phyloP scores from a whole-genome alignment of 768 basidiomycete species.

The Clavulina sp. region DNA sequence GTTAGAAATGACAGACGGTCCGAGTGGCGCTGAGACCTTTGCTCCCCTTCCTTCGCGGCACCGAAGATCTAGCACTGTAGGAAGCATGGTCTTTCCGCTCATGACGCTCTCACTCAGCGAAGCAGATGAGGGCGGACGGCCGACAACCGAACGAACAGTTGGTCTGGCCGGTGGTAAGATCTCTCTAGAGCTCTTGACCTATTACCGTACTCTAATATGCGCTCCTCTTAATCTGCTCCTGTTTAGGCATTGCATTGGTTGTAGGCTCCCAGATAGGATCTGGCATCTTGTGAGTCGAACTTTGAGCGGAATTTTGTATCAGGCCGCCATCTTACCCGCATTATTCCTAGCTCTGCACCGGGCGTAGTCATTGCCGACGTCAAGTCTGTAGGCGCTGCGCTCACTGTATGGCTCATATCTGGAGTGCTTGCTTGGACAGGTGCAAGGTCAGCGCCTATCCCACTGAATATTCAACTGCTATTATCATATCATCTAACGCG shows the following conservation, averaged over 20 bases:
- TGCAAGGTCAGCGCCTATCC: constrained; percentile 24
- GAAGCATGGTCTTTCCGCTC: too few relatives aligned
- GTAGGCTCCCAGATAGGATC: constrained; percentile 80
- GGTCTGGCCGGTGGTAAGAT: background rate
- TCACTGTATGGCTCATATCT: constrained; percentile 67
- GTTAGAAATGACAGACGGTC: too few relatives aligned
- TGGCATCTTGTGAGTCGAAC: constrained; percentile 63
- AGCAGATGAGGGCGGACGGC: background rate
- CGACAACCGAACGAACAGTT: background rate
- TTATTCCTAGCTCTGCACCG: constrained; percentile 54
- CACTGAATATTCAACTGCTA: background rate
- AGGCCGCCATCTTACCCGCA: background rate
- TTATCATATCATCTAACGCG: too few relatives aligned
- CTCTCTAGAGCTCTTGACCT: background rate
- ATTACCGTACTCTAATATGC: background rate
- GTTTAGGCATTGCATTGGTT: constrained; percentile 64
- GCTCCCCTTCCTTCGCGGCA: too few relatives aligned
- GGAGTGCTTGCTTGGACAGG: constrained; percentile 90
- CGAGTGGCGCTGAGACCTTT: too few relatives aligned
- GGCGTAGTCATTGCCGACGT: constrained; percentile 83
- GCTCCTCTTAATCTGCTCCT: background rate
- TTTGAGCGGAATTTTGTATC: background rate
- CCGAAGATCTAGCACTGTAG: too few relatives aligned
- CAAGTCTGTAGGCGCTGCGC: constrained; percentile 75
- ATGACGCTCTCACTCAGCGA: background rate